Percentiles rank a stretch among this genome's conserved stretches.
Conservation (phyloP, 208 protist species). For the Blechomonas ayalai region DNA sequence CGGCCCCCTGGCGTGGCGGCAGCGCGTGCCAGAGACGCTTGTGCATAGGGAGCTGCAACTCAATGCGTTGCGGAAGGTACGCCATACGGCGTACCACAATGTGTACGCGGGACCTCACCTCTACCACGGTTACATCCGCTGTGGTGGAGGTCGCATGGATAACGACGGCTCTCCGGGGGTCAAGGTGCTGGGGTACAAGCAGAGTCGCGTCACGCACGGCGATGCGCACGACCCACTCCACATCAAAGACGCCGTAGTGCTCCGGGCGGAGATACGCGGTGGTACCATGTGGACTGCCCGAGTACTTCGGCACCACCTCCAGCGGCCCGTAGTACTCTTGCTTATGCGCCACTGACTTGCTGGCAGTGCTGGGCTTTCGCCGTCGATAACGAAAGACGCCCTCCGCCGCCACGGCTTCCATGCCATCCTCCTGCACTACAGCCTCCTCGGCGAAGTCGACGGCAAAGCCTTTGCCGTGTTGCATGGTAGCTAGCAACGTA, state of each 20-base stretch:
- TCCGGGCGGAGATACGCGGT: slow-evolving; percentile 26
- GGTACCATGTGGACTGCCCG: slow-evolving; percentile 22
- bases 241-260: slow-evolving; percentile 42
- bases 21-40: slow-evolving; percentile 26
- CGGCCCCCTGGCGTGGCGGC: slow-evolving; percentile 18
- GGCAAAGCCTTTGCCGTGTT: slow-evolving; percentile 8
- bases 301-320: neutral
- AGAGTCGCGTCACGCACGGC: slow-evolving; percentile 22
- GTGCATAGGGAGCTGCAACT: slow-evolving; percentile 70
- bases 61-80: slow-evolving; percentile 25
- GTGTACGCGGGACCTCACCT: slow-evolving; percentile 40
- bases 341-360: neutral
- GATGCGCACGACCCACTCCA: slow-evolving; percentile 41
- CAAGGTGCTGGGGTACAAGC: slow-evolving; percentile 27
- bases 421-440: neutral
- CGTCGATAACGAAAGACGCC: slow-evolving; percentile 23
- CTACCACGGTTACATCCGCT: slow-evolving; percentile 6
- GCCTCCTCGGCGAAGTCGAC: neutral
- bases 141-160: neutral
- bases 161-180: slow-evolving; percentile 28
- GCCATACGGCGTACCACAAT: slow-evolving; percentile 60
- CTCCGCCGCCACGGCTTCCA: slow-evolving; percentile 11
- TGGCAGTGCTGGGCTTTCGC: neutral
- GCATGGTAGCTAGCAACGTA: slow-evolving; percentile 40
- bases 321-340: slow-evolving; percentile 10